Conservation (phyloP, 2,329 filamentous ascomycete species). For the Tolypocladium endophyticum region DNA sequence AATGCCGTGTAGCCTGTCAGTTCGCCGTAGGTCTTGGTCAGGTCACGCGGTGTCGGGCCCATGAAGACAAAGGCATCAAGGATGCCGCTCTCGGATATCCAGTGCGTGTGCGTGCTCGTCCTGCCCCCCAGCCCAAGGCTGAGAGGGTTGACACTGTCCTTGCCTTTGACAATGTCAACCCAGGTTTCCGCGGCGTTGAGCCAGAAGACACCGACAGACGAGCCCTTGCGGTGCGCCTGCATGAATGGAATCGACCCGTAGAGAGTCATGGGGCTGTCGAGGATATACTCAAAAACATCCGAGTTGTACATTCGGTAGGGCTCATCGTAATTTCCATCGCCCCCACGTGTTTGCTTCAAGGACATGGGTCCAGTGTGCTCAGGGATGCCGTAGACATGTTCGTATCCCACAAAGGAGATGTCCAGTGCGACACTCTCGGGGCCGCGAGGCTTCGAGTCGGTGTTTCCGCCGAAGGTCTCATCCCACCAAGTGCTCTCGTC, state of each 20-base stretch:
- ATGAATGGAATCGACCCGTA: constrained; percentile 97
- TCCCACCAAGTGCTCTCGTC: constrained; percentile 98
- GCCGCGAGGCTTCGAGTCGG: constrained; percentile 87
- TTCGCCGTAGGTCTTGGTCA: constrained; percentile 75
- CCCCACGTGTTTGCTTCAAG: constrained; percentile 81
- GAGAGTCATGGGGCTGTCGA: constrained; percentile 96
- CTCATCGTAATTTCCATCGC: constrained; percentile 73
- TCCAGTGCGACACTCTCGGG: constrained; percentile 88
- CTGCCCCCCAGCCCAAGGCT: constrained; percentile 59
- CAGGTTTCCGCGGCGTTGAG: constrained; percentile 94
- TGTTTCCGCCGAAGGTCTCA: constrained; percentile 89
- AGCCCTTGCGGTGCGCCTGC: constrained; percentile 91
- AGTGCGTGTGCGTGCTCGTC: constrained; percentile 80
- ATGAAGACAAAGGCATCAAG: constrained; percentile 93
- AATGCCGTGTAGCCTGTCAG: constrained; percentile 86
- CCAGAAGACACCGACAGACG: constrained; percentile 94
- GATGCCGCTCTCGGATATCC: constrained; percentile 87
- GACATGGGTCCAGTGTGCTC: constrained; percentile 86
- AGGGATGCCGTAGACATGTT: constrained; percentile 87
- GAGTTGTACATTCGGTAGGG: constrained; percentile 94
- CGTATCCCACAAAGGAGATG: constrained; percentile 84
- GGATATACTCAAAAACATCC: constrained; percentile 95
- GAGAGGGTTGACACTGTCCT: constrained; percentile 62
- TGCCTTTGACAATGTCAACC: constrained; percentile 85
- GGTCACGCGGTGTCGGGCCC: constrained; percentile 72